Evolutionary conservation across 192 early-diverging fungal genomes (phyloP), one percentile per base, ranked within the genome.

Genomic region (Coemansia sp.): DNA sequence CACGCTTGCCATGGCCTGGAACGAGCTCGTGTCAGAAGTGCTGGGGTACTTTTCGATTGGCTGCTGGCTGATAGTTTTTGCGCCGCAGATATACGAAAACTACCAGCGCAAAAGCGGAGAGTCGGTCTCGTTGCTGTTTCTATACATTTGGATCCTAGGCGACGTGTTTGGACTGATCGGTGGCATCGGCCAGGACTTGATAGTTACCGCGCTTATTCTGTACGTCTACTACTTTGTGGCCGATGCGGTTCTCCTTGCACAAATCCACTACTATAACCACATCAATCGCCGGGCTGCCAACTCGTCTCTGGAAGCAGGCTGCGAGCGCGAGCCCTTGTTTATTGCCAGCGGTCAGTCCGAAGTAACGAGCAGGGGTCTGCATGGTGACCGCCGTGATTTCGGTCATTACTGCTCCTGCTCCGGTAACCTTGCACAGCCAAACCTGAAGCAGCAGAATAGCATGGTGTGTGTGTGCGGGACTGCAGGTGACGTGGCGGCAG

Each of bases 21-120:
- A 77, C 26, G 54, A 68, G 38, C 23, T 70, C 29, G 49, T 67
- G n/a, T 87, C 83, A 17, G 70, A 72, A 47, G 39, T 83, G 18
- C 64, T 75, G 23, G 86, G 85, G 3, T 83, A 82, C 45, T 35
- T 85, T 26, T 86, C 83, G 14, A 83, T 86, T 33, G 62, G 63
- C 19, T 86, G 85, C 52, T 90, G 88, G 88, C 61, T 90, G 39
- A 70, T 86, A 23, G 88, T 88, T 34, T 87, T 85, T 71, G 78
- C 82, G 41, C 88, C 88, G 23, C 88, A 90, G 74, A 59, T 90
- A 13, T 87, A 74, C 55, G 81, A 81, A 61, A 90, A 88, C 60
- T 88, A 88, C 73, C 58, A 77, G 53, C 77, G 83, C 17, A 82
- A 87, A 46, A 83, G 71, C 53, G 84, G 85, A 8, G 83, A 85